These are phyloP conservation scores for Botrytis elliptica DNA, from an alignment of 2,329 filamentous ascomycete species.

Conservation along the genomic window DNA sequence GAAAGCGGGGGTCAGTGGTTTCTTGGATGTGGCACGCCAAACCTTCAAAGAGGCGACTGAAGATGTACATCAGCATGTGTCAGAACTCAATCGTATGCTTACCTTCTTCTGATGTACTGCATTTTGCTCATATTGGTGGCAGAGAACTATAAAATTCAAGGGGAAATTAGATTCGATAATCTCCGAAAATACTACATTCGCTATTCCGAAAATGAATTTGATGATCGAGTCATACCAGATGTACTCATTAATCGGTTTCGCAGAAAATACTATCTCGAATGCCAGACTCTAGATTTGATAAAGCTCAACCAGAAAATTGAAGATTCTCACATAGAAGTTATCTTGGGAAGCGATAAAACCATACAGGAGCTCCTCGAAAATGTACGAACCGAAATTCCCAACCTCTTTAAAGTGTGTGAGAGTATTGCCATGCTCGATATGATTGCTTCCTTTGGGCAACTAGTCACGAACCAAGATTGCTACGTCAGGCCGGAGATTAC, in stretches of 20 bases:
- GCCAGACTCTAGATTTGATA: constrained; percentile 79
- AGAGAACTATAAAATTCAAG: constrained; percentile 51
- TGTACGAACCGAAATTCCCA: constrained; percentile 69
- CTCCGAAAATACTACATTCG: constrained; percentile 78
- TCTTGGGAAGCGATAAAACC: constrained; percentile 76
- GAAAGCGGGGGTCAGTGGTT: constrained; percentile 77
- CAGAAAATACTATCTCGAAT: constrained; percentile 77
- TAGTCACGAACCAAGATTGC: constrained; percentile 61
- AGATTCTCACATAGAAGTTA: constrained; percentile 79
- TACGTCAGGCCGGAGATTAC: constrained; percentile 64
- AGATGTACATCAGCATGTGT: constrained; percentile 71
- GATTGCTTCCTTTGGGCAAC: constrained; percentile 72
- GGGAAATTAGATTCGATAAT: constrained; percentile 73
- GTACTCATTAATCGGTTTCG: constrained; percentile 74
- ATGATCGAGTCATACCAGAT: constrained; percentile 58
- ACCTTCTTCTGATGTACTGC: neutral
- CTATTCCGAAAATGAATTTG: constrained; percentile 61
- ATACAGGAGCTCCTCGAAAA: constrained; percentile 69
- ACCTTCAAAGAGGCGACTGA: constrained; percentile 86
- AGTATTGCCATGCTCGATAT: constrained; percentile 85
- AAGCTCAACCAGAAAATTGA: constrained; percentile 77
- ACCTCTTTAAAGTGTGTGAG: constrained; percentile 81
- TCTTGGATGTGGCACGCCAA: constrained; percentile 84
- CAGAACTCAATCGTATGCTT: constrained; percentile 60
- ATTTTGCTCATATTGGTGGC: neutral